Conservation (phyloP, 306 rosid species). For the Pachyrhizus erosus region DNA sequence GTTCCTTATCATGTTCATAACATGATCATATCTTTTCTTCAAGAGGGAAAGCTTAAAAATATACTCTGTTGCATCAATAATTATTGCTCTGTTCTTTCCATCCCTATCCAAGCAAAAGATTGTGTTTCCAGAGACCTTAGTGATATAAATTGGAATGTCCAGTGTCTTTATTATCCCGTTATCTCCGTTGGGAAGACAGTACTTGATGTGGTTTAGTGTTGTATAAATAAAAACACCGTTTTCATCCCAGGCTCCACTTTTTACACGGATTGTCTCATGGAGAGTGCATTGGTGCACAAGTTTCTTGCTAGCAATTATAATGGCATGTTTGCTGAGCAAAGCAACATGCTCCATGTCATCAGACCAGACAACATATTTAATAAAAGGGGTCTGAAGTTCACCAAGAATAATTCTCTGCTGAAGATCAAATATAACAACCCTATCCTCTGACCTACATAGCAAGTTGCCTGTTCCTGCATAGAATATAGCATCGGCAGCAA, state of each 20-base stretch:
- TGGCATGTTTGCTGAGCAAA: conserved; percentile 93
- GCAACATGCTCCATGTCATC: conserved; percentile 88
- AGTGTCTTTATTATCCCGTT: conserved; percentile 90
- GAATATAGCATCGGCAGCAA: conserved; percentile 81
- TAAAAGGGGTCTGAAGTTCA: conserved; percentile 85
- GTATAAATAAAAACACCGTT: conserved; percentile 93
- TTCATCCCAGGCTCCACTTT: conserved; percentile 98
- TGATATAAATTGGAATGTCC: conserved; percentile 90
- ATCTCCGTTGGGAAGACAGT: conserved; percentile 94
- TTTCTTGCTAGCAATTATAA: conserved; percentile 82
- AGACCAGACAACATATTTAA: conserved; percentile 92
- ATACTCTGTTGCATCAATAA: conserved; percentile 89
- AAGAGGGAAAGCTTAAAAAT: conserved; percentile 83
- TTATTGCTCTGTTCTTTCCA: conserved; percentile 77
- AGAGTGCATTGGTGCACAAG: conserved; percentile 96
- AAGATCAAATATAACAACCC: conserved; percentile 83
- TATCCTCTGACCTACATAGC: conserved; percentile 87
- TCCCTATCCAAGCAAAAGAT: conserved; percentile 91
- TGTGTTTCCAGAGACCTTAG: conserved; percentile 79
- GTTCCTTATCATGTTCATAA: conserved; percentile 94
- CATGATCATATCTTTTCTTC: conserved; percentile 83
- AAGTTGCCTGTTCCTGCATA: conserved; percentile 92
- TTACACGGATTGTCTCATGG: conserved; percentile 95
- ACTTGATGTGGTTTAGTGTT: conserved; percentile 87
- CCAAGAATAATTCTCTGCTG: conserved; percentile 85